A percentile compares a stretch with the other conserved stretches of the same genome.
Conservation (phyloP, 495 filamentous ascomycete genomes). For the Podospora pseudocomata region DNA sequence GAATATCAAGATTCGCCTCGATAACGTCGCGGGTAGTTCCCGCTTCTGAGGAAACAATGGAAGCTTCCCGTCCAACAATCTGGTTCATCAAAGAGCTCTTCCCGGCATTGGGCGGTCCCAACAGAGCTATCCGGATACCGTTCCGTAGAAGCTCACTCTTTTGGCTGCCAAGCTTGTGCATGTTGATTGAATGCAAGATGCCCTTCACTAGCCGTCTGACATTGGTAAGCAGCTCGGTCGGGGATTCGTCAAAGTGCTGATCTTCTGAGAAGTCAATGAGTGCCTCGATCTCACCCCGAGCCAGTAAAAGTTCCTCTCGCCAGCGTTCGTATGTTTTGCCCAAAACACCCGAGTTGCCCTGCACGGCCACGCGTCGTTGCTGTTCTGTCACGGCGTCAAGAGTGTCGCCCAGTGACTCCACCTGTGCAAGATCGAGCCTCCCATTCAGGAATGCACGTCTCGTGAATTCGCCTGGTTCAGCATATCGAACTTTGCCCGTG, state of each 20-base stretch:
- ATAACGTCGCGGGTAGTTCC: constrained; percentile 94
- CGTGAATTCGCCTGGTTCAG: constrained; percentile 95
- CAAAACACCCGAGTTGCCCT: constrained; percentile 65
- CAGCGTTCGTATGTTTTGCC: constrained; percentile 81
- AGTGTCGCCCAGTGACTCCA: constrained; percentile 85
- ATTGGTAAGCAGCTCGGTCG: constrained; percentile 61
- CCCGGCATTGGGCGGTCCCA: constrained; percentile 91
- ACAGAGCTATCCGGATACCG: constrained; percentile 78
- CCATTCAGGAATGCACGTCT: constrained; percentile 86
- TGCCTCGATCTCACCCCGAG: constrained; percentile 88
- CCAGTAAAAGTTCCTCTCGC: constrained; percentile 72
- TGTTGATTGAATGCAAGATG: constrained; percentile 58
- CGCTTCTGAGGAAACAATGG: constrained; percentile 87
- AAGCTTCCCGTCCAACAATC: constrained; percentile 88
- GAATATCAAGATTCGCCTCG: constrained; percentile 85
- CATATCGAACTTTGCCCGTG: constrained; percentile 62
- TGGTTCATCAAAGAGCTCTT: constrained; percentile 92
- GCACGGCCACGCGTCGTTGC: constrained; percentile 80
- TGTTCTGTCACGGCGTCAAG: constrained; percentile 89
- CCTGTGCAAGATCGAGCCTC: constrained; percentile 83
- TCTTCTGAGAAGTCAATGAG: constrained; percentile 97
- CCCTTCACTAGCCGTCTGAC: constrained; percentile 60
- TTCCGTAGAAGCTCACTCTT: constrained; percentile 80
- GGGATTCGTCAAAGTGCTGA: constrained; percentile 91
- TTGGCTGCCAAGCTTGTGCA: constrained; percentile 71